Evolutionary conservation across 306 rosid genomes (phyloP), one percentile per base, ranked within the genome.

Genomic region (Ormosia emarginata): DNA sequence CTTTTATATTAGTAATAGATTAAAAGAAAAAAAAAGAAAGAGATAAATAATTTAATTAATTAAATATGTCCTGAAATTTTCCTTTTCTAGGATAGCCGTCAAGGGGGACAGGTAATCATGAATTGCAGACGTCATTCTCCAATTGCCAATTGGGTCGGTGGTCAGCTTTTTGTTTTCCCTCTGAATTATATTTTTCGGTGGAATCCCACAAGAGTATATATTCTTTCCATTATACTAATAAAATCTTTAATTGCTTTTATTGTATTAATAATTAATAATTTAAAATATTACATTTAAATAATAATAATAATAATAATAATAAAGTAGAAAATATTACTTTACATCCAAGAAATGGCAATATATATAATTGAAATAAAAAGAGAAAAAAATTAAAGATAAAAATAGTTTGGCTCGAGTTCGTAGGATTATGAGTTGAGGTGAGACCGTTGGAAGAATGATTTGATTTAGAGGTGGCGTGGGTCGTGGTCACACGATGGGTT

Each of bases 81-180:
- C 17, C 6, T 52, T 75, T 29, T 4, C 32, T 40, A 18, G 44
- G 24, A 67, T 29, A 11, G 74, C 69, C 33, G 30, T 37, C 12
- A 62, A 61, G 66, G 1, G 56, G 15, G 65, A 75, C 76, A 76
- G 10, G 80, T 61, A 87, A 74, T 63, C 46, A 65, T 80, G 86
- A 74, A 63, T n/a, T 40, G n/a, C 72, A 58, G 79, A 79, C 86
- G 36, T 53, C 87, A 46, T 77, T 66, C 77, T 61, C 69, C 74
- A 10, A 39, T 70, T 70, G 62, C 46, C 84, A 65, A 3, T 71
- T 73, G 80, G 67, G 68, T 81, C 85, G 79, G 87, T 74, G 74
- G 74, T 75, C 83, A 74, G 55, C 55, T 74, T 74, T 71, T 78
- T 68, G 9, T 62, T 69, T 1, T 24, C 24, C 24, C 24, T 24